Conservation (phyloP, 257 asterid genomes). For the Nicotiana knightiana region DNA sequence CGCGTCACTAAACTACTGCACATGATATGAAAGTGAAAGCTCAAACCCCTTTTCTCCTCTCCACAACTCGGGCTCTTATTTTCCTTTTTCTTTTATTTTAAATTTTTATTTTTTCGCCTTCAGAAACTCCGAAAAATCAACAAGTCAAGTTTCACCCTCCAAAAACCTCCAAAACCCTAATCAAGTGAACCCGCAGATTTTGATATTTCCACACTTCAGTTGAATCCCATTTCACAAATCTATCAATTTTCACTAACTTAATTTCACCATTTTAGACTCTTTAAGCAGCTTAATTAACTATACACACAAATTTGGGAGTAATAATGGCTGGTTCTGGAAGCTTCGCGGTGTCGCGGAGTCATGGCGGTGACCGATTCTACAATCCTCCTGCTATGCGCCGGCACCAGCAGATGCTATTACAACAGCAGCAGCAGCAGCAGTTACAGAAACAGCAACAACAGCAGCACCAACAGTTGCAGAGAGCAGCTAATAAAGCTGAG, state of each 20-base stretch:
- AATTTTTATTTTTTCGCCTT: not conserved
- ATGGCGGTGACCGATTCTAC: slow-evolving; percentile 51
- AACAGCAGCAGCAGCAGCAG: slow-evolving; percentile 24
- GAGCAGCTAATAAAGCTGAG: slow-evolving; percentile 26
- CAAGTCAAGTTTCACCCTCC: not conserved
- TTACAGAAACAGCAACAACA: slow-evolving; percentile 27
- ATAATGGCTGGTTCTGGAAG: slow-evolving; percentile 67
- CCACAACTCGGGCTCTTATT: not conserved
- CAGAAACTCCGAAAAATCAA: slow-evolving; percentile 6
- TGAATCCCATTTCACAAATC: not conserved
- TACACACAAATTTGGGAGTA: not conserved
- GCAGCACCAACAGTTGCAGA: slow-evolving; percentile 26
- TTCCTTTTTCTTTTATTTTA: not conserved
- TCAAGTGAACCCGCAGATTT: slow-evolving; percentile 17
- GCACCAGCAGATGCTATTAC: slow-evolving; percentile 39
- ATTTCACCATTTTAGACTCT: not conserved
- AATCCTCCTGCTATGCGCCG: slow-evolving; percentile 54
- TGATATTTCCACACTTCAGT: not conserved
- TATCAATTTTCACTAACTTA: not conserved
- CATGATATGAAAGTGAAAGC: not conserved
- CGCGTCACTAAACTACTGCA: not conserved
- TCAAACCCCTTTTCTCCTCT: not conserved
- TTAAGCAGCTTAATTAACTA: not conserved
- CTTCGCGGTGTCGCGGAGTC: slow-evolving; percentile 48
- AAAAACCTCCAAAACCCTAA: slow-evolving; percentile 44